A percentile compares a stretch with the other conserved stretches of the same genome.
Conservation (phyloP, 23 red algal species). For the Gracilaria domingensis region DNA sequence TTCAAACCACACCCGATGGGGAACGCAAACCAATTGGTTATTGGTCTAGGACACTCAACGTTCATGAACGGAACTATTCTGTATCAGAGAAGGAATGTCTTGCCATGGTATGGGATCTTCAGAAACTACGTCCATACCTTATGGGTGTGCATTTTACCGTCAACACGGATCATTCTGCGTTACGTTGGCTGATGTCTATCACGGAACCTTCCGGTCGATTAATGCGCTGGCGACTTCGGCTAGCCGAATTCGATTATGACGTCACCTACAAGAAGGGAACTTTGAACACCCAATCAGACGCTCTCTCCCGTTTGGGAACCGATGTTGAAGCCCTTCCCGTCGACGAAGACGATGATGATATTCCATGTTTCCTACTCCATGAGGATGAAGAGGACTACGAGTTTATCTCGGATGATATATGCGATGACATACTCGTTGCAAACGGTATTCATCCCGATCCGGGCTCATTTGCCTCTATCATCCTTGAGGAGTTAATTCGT, state of each 20-base stretch:
- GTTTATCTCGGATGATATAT: not conserved
- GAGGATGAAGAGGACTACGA: no score
- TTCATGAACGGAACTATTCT: not conserved
- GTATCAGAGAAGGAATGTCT: not conserved
- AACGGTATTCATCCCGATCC: not conserved
- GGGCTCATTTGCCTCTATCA: constrained; percentile 17
- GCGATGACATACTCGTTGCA: constrained; percentile 16
- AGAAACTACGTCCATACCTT: not conserved
- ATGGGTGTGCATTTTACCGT: not conserved
- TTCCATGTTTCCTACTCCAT: no score
- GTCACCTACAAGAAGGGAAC: no score
- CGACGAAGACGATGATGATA: no score
- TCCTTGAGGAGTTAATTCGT: constrained; percentile 14
- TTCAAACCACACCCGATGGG: no score
- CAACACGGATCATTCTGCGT: not conserved
- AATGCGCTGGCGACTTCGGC: not conserved
- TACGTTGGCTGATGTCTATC: not conserved
- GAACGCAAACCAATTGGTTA: no score
- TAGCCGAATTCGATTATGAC: no score
- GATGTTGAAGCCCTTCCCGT: no score
- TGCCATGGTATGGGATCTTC: not conserved
- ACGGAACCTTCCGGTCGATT: not conserved
- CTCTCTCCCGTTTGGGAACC: no score
- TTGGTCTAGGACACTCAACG: not conserved
- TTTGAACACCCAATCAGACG: no score